Evolutionary conservation across 2,329 filamentous ascomycete species (phyloP), one percentile per base, ranked within the genome.

Genomic region (Westerdykella aurantiaca): DNA sequence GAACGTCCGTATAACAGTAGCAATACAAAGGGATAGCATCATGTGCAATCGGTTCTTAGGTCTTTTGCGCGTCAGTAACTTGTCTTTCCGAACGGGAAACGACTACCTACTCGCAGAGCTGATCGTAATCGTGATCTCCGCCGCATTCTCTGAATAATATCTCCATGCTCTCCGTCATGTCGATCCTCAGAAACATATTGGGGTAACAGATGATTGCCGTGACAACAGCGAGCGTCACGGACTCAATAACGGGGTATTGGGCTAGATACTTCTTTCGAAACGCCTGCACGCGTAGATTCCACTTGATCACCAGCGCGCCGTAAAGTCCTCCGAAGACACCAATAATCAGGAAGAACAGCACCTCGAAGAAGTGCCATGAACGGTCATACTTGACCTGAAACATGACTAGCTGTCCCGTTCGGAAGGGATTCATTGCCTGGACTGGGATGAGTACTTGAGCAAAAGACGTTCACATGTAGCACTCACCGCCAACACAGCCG

Each of bases 141-240:
- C 95, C 88, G 56, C 93, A 98, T 63, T 98, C 93, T 12, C 86
- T 78, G 66, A 98, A 98, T 10, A 98, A 72, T 50, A 96, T 95
- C 65, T 97, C 90, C 93, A 98, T 97, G 72, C 89, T 95, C 72
- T 97, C 91, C 0, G 93, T 96, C 93, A 98, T 97, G 69, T 98
- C 94, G 57, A 97, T 96, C 43, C 88, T 79, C 44, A 98, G 66
- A 53, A 98, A 97, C 66, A 86, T 89, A 57, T 98, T 98, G 1
- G 91, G 93, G 60, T 95, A 98, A 68, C 91, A 96, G n/a, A 98
- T 76, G 18, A 97, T 76, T 9, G 90, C 93, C 4, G 93, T 98
- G 6, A 81, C 78, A 0, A 83, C 80, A 1, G 93, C 90, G 34
- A 98, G 72, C 13, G 95, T 69, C 1, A 88, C 90, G 0, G 89